These are phyloP conservation scores for Cucurbita maxima DNA, from an alignment of 306 rosid species.

Conservation along the genomic window DNA sequence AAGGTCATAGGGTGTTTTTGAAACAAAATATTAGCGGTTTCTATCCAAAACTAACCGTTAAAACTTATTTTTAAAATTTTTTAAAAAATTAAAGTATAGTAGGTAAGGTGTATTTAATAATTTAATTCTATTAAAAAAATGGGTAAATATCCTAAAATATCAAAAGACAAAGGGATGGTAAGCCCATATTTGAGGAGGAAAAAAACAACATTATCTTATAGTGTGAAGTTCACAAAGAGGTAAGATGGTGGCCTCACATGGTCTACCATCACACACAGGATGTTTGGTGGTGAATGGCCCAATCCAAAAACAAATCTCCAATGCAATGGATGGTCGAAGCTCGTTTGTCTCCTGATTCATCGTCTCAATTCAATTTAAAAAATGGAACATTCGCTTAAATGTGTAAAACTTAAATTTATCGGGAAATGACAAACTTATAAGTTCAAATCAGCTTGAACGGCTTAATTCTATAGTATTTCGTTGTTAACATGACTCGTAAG, in stretches of 20 bases:
- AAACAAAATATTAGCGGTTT: no score
- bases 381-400: neutral
- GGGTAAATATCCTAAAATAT: neutral
- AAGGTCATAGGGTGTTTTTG: no score
- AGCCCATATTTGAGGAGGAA: neutral
- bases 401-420: no score
- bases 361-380: neutral
- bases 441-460: no score
- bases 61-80: no score
- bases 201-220: neutral
- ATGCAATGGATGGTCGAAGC: neutral
- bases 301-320: neutral
- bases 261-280: neutral
- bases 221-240: neutral
- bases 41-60: accelerated
- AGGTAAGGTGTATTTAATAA: neutral
- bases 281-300: neutral
- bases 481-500: neutral
- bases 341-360: neutral
- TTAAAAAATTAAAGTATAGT: no score
- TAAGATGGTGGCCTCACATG: neutral
- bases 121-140: neutral
- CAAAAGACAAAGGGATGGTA: neutral
- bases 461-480: no score
- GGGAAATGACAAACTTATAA: no score